Evolutionary conservation across 306 rosid species (phyloP).

Genomic region (Elaeagnus macrophylla): DNA sequence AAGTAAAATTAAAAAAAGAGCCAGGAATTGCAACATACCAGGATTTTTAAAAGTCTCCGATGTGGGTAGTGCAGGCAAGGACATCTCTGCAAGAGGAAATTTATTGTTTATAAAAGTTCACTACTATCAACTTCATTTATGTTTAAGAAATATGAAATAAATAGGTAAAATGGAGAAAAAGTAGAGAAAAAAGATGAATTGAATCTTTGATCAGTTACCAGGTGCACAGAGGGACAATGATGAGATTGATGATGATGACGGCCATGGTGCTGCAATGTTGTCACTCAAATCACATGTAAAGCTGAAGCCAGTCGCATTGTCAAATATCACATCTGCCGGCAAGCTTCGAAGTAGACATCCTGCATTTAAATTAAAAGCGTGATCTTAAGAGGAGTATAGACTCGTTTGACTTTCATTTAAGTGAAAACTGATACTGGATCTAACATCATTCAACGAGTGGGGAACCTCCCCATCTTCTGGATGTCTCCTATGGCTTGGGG

Average conservation of each 20-base stretch:
- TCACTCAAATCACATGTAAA: constrained; percentile 91
- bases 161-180: neutral
- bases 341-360: constrained; percentile 94
- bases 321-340: constrained; percentile 78
- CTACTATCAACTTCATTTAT: neutral
- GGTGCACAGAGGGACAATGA: constrained; percentile 89
- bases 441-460: too few relatives aligned
- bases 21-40: constrained; percentile 31
- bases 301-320: constrained; percentile 72
- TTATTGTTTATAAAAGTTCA: constrained; percentile 9
- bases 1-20: neutral
- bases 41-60: constrained; percentile 68
- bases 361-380: constrained; percentile 20
- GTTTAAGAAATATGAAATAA: constrained; percentile 1
- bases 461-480: too few relatives aligned
- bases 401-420: too few relatives aligned
- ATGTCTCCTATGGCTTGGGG: too few relatives aligned
- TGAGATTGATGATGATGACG: constrained; percentile 72
- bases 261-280: constrained; percentile 95
- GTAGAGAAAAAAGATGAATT: neutral
- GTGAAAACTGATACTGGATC: too few relatives aligned
- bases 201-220: constrained; percentile 40
- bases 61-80: constrained; percentile 88
- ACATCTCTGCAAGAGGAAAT: constrained; percentile 70
- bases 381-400: too few relatives aligned